Percentiles rank a stretch among this genome's conserved stretches.
phyloP scores from a whole-genome alignment of 768 basidiomycete genomes.

The Kwoniella botswanensis region DNA sequence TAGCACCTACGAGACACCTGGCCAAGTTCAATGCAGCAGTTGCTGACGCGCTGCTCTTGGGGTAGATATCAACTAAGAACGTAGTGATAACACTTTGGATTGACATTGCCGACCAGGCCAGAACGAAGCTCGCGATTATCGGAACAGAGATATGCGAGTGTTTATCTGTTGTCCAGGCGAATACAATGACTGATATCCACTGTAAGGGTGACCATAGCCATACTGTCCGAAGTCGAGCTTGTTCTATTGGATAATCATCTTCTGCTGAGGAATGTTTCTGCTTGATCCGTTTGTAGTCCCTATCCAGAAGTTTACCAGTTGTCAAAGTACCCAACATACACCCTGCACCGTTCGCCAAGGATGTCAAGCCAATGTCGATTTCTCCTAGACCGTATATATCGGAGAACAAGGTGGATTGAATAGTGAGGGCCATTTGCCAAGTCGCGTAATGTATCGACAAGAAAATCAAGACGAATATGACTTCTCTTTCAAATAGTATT shows the following conservation, averaged over 20 bases:
- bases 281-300: constrained; percentile 9
- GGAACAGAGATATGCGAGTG: constrained; percentile 10
- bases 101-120: constrained; percentile 23
- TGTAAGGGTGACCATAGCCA: constrained; percentile 11
- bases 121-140: constrained; percentile 3
- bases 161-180: constrained; percentile 15
- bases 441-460: constrained; percentile 52
- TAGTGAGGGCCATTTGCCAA: constrained; percentile 36
- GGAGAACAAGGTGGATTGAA: constrained; percentile 65
- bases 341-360: constrained; percentile 9
- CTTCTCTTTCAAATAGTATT: constrained; percentile 49
- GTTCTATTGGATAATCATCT: constrained; percentile 17
- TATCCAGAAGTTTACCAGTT: constrained; percentile 15
- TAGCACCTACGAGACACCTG: constrained; percentile 9
- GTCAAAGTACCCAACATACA: constrained; percentile 18
- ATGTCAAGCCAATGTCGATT: constrained; percentile 68
- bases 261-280: neutral
- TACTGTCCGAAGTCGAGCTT: neutral
- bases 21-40: constrained; percentile 16
- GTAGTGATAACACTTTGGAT: constrained; percentile 12
- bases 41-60: constrained; percentile 8
- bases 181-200: neutral
- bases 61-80: constrained; percentile 16
- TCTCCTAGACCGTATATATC: constrained; percentile 67
- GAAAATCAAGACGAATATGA: constrained; percentile 48